Percentiles rank a stretch among this genome's conserved stretches.
Conservation (phyloP, 169 alveolate species). For the Eimeria falciformis region DNA sequence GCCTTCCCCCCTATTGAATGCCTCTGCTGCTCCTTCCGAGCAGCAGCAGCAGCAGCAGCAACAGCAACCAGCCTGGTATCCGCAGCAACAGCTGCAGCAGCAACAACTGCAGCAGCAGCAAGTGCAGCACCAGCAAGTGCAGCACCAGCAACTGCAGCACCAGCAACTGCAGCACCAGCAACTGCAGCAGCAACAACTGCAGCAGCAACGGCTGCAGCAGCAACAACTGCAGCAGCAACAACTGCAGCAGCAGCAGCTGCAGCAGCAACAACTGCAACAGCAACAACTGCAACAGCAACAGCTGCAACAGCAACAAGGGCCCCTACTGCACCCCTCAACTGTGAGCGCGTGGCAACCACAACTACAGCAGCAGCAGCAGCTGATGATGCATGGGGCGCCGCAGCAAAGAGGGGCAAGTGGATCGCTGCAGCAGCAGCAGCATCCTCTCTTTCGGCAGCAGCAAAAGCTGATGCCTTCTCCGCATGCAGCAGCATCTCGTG, state of each 20-base stretch:
- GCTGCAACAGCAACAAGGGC: not conserved
- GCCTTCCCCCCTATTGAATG: conserved; percentile 18
- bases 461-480: conserved; percentile 20
- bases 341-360: too few relatives aligned
- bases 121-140: not conserved
- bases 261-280: not conserved
- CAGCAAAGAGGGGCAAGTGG: not conserved
- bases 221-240: conserved; percentile 1
- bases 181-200: not conserved
- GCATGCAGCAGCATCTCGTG: not conserved
- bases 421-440: conserved; percentile 24
- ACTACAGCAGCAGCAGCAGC: conserved; percentile 58
- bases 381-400: not conserved
- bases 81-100: conserved; percentile 40
- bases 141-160: conserved; percentile 14
- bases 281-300: not conserved
- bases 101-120: not conserved
- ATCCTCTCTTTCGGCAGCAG: conserved; percentile 14
- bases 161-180: not conserved
- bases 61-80: not conserved
- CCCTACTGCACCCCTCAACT: too few relatives aligned
- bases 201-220: conserved; percentile 50
- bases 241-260: not conserved
- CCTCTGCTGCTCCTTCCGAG: conserved; percentile 17
- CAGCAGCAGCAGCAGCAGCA: conserved; percentile 47